These are phyloP conservation scores for Candida nanaspora DNA, from an alignment of 805 yeast species.

Conservation along the genomic window DNA sequence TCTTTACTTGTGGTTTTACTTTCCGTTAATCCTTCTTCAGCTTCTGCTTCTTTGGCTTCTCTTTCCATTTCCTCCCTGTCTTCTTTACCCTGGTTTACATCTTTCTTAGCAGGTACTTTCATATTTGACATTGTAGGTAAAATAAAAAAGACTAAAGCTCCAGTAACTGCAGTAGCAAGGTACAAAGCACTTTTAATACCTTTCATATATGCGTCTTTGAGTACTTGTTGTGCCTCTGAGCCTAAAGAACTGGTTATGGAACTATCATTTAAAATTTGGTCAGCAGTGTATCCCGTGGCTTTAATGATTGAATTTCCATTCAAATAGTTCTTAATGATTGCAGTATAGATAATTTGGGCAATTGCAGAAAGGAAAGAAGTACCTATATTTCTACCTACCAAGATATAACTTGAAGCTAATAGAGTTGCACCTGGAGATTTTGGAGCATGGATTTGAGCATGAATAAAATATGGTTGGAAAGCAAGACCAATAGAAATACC, in stretches of 20 bases:
- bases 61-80: not conserved
- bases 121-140: not conserved
- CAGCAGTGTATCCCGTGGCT: not conserved
- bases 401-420: conserved; percentile 37
- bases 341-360: conserved; percentile 32
- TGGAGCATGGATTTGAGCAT: conserved; percentile 44
- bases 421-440: conserved; percentile 42
- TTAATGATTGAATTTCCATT: not conserved
- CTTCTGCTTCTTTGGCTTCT: not conserved
- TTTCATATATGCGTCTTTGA: not conserved
- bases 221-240: not conserved
- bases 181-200: not conserved
- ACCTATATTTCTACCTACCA: conserved; percentile 38
- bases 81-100: not conserved
- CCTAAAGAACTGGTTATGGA: not conserved
- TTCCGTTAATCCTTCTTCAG: too few relatives aligned
- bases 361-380: conserved; percentile 38
- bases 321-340: conserved; percentile 1
- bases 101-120: not conserved
- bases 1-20: too few relatives aligned
- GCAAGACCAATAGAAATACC: conserved; percentile 40
- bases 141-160: not conserved
- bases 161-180: not conserved
- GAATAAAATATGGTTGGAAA: conserved; percentile 36
- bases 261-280: not conserved